Conservation (phyloP, 2,329 filamentous ascomycete genomes). For the Reticulascus tulasneorum region DNA sequence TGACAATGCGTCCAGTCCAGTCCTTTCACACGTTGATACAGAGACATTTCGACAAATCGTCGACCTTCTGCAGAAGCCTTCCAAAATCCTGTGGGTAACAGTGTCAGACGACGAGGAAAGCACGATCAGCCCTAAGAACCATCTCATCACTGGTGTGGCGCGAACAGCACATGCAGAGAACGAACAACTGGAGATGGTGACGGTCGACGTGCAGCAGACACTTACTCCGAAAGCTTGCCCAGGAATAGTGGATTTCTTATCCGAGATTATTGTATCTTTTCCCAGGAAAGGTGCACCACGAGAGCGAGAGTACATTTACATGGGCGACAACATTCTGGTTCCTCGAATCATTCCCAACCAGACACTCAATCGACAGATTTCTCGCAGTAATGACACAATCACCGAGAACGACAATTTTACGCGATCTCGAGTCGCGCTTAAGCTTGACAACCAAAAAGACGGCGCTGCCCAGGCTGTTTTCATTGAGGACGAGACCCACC, state of each 20-base stretch:
- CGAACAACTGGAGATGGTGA: constrained; percentile 13
- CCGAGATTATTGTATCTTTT: not conserved
- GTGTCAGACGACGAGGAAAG: not conserved
- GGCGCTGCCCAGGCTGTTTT: constrained; percentile 12
- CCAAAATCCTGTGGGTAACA: constrained; percentile 3
- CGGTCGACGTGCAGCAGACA: constrained; percentile 13
- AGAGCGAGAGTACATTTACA: constrained; percentile 4
- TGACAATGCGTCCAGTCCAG: too few species aligned
- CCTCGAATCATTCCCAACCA: constrained; percentile 1
- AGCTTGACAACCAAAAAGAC: constrained; percentile 2
- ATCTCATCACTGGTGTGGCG: constrained; percentile 15
- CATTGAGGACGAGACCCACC: constrained; percentile 9
- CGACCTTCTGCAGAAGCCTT: too few species aligned
- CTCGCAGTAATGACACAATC: too few species aligned
- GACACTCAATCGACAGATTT: constrained; percentile 1
- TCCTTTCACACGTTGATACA: too few species aligned
- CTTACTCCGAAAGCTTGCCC: not conserved
- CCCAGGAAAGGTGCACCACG: not conserved
- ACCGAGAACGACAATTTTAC: too few species aligned
- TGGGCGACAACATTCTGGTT: constrained; percentile 2
- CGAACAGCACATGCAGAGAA: constrained; percentile 17
- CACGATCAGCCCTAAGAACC: constrained; percentile 5
- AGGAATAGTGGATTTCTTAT: not conserved
- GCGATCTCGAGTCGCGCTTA: not conserved
- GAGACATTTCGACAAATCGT: too few species aligned